phyloP scores from a whole-genome alignment of 2,329 filamentous ascomycete genomes.

The Cladobotryum mycophilum region DNA sequence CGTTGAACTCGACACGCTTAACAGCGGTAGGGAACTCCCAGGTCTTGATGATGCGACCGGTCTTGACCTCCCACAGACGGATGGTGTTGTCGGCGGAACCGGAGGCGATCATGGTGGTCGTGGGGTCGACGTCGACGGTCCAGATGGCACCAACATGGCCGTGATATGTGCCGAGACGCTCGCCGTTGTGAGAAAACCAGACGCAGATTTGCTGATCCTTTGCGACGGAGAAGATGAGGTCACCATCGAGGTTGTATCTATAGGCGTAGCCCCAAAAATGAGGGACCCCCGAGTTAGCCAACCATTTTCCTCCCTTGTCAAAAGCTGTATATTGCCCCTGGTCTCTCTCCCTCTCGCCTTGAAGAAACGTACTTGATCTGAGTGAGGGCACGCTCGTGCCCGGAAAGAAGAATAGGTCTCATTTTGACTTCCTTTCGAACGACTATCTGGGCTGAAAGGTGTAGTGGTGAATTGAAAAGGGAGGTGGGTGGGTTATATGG shows the following conservation, averaged over 20 bases:
- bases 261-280: background rate
- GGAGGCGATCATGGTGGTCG: constrained; percentile 83
- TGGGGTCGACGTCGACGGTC: constrained; percentile 95
- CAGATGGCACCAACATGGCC: constrained; percentile 97
- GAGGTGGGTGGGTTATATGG: constrained; percentile 14
- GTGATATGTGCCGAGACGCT: constrained; percentile 92
- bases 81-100: constrained; percentile 98
- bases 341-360: background rate
- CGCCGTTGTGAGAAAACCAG: constrained; percentile 97
- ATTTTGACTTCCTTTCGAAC: constrained; percentile 42
- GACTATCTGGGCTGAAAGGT: constrained; percentile 17
- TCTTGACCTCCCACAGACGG: constrained; percentile 92
- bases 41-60: constrained; percentile 86
- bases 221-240: constrained; percentile 89
- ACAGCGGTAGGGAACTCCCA: constrained; percentile 98
- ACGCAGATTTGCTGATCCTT: constrained; percentile 97
- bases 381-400: constrained; percentile 94
- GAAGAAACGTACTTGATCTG: constrained; percentile 69
- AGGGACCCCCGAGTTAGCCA: constrained; percentile 4
- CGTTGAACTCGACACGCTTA: constrained; percentile 95
- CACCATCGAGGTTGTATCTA: constrained; percentile 89
- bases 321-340: constrained; percentile 1
- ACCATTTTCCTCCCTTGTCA: background rate
- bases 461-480: constrained; percentile 20
- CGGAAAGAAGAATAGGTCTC: constrained; percentile 93